phyloP scores from a whole-genome alignment of 208 protist genomes.

The Leishmania braziliensis region DNA sequence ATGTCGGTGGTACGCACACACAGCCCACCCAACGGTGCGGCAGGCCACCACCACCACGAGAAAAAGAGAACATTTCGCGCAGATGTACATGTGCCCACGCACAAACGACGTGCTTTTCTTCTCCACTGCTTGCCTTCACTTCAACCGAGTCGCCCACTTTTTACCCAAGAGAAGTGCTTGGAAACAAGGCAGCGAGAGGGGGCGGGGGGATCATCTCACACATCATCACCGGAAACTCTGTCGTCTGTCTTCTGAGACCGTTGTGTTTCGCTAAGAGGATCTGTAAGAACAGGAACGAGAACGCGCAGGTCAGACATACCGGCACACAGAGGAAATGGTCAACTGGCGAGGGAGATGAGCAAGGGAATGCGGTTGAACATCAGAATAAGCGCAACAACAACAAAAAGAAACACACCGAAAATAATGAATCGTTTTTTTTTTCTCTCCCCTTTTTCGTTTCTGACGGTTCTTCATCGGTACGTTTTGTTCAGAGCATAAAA shows the following conservation, averaged over 20 bases:
- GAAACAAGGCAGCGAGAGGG: not conserved
- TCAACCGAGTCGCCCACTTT: not conserved
- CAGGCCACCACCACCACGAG: too few relatives aligned
- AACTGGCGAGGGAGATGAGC: not conserved
- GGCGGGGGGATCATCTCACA: not conserved
- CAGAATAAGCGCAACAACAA: not conserved
- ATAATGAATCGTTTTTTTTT: not conserved
- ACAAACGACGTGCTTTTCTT: not conserved
- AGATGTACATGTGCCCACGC: not conserved
- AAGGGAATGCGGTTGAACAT: not conserved
- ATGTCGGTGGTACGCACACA: not conserved
- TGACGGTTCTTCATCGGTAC: not conserved
- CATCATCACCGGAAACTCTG: not conserved
- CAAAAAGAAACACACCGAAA: too few relatives aligned
- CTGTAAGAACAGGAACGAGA: not conserved
- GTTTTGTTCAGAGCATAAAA: not conserved
- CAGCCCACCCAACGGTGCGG: not conserved
- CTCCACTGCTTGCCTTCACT: not conserved
- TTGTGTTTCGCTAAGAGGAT: not conserved
- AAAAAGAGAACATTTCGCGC: not conserved
- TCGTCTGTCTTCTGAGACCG: not conserved
- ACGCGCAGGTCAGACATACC: not conserved
- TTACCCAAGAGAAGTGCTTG: not conserved
- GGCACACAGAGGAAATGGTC: not conserved
- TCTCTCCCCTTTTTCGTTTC: not conserved